Evolutionary conservation across 495 filamentous ascomycete genomes (phyloP), one percentile per base, ranked within the genome.

Genomic region (Penicillium daleae): DNA sequence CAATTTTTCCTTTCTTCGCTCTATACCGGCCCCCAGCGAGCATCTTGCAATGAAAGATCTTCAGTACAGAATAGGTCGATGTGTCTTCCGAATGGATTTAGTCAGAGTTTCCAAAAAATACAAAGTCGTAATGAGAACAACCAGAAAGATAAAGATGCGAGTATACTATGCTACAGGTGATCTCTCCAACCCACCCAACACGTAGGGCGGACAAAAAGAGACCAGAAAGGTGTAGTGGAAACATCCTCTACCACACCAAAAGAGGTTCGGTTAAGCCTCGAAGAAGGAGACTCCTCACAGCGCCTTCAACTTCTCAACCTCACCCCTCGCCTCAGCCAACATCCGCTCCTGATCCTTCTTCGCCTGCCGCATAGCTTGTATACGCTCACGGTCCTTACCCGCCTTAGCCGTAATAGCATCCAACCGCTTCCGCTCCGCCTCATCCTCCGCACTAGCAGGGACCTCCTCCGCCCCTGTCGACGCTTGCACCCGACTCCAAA

Each of bases 391-490:
- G 75, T 92, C 89, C 59, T 79, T 66, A 27, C 79, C 76, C 39
- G 80, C 80, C 56, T 73, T 76, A 64, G 75, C 76, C 42, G 74
- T 68, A 66, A 88, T 78, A 59, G 86, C 84, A 60, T 87, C 84
- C 44, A 91, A 69, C 61, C 88, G 82, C 61, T 74, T 67, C 64
- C 90, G 58, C 72, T 90, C 79, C 17, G 69, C 74, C 68, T 82
- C 66, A 62, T 97, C 91, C 64, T 86, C 82, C 10, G 82, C 71
- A 7, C 86, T 86, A 24, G 88, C 77, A 24, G 79, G 62, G 3
- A 97, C 74, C 22, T 77, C 77, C 52, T 80, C 76, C 10, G 91
- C 93, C 4, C 85, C 85, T 0, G 92, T 97, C 69, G 88, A 76
- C 22, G 79, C 74, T 60, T 93, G 69, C 29, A 99, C 82, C 57